Base-by-base conservation (phyloP, 2,329 filamentous ascomycete species). In the Mollisia scopiformis region DNA sequence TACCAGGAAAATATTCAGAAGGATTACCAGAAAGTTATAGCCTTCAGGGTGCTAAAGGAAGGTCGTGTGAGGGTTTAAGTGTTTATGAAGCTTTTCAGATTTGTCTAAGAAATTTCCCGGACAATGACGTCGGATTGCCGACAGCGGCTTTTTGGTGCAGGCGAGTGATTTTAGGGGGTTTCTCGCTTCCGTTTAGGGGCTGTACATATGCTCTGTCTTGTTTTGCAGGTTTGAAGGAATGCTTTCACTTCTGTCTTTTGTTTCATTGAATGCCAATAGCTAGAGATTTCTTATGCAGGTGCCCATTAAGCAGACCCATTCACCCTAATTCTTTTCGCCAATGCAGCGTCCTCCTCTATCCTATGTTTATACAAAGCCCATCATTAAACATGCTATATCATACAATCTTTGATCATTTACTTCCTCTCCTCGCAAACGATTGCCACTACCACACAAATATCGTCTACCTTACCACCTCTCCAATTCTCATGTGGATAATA, bases 381-480 rank as follows among this genome's bases (percentile, higher is more conserved):
- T 41, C 54, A 28, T 39, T n/a, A 59, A 31, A 46, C 31, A 46
- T 47, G 28, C 33, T 27, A 58, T 58, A 62, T 58, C 41, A 28
- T 62, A 62, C 59, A 61, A 19, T 37, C 47, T 1, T 21, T 21
- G 23, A 23, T 35, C 39, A 16, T 50, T 11, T 16, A 73, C 59
- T 64, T 71, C 28, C 64, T 71, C 63, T 88, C 85, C 67, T 93
- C 88, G 8, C 91, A 87, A 1, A 91, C 92, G 30, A 97, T 80
- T 31, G 88, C 86, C 14, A 93, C 88, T 54, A 99, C 81, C 4
- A 92, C 92, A 71, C 92, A 94, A 61, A 99, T 97, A 75, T 99
- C 95, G 74, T 99, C 95, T 21, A 96, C 86, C 76, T 99, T 99
- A 55, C 95, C 95, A 60, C 95, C 95, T 61, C 87, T 87, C 86